Evolutionary conservation across 169 alveolate species (phyloP).

Genomic region (Theileria luwenshuni): DNA sequence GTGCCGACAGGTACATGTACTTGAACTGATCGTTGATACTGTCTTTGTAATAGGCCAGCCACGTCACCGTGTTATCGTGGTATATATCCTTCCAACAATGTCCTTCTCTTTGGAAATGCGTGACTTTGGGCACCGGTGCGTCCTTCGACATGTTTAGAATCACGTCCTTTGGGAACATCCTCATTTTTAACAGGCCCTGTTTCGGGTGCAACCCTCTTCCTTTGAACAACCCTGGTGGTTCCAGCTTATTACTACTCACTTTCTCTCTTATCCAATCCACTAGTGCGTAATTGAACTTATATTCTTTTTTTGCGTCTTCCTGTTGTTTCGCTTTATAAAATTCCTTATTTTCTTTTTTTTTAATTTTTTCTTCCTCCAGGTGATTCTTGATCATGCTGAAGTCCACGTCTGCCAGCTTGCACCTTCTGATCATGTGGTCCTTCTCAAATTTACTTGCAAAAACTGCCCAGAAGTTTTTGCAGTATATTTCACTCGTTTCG

Average conservation of each 20-base stretch:
- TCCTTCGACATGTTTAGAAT: slow-evolving; percentile 92
- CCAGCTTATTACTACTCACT: slow-evolving; percentile 91
- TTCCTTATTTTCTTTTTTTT: slow-evolving; percentile 83
- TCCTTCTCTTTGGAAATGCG: slow-evolving; percentile 88
- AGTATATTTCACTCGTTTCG: slow-evolving; percentile 89
- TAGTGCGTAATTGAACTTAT: slow-evolving; percentile 79
- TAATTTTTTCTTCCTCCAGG: slow-evolving; percentile 80
- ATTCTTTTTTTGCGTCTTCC: slow-evolving; percentile 71
- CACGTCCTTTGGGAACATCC: slow-evolving; percentile 93
- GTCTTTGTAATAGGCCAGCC: slow-evolving; percentile 95
- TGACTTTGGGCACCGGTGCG: slow-evolving; percentile 95
- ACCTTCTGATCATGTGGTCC: slow-evolving; percentile 57
- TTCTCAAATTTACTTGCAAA: slow-evolving; percentile 75
- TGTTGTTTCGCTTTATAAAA: slow-evolving; percentile 81
- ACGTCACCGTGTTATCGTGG: slow-evolving; percentile 94
- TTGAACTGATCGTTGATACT: slow-evolving; percentile 89
- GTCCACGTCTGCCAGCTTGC: slow-evolving; percentile 84
- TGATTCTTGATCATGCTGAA: slow-evolving; percentile 87
- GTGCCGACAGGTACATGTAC: slow-evolving; percentile 94
- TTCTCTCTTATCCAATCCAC: slow-evolving; percentile 88
- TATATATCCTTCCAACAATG: slow-evolving; percentile 96
- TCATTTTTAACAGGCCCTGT: slow-evolving; percentile 89
- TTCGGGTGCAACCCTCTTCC: slow-evolving; percentile 99
- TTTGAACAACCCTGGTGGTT: slow-evolving; percentile 98
- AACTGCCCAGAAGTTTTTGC: slow-evolving; percentile 88